A percentile compares a stretch with the other conserved stretches of the same genome.
Conservation (phyloP, 2,329 filamentous ascomycete species). For the Talaromyces pinophilus region DNA sequence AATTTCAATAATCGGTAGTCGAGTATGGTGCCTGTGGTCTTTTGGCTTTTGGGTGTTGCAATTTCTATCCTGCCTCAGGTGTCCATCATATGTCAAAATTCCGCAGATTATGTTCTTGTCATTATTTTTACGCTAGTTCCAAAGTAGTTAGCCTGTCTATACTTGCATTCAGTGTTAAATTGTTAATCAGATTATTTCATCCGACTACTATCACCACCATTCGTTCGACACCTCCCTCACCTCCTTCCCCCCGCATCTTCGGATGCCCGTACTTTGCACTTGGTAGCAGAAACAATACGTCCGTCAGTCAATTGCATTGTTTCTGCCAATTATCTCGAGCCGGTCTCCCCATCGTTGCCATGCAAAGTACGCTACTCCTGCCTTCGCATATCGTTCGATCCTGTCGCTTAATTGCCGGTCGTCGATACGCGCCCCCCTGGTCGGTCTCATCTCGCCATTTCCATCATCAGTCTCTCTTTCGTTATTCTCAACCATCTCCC, state of each 20-base stretch:
- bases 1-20: neutral
- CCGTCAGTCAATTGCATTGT: slow-evolving; percentile 19
- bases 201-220: neutral
- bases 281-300: slow-evolving; percentile 27
- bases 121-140: neutral
- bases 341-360: slow-evolving; percentile 39
- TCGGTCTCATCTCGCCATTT: slow-evolving; percentile 34
- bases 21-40: neutral
- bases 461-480: slow-evolving; percentile 35
- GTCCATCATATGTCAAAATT: neutral
- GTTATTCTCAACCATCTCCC: slow-evolving; percentile 32
- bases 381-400: slow-evolving; percentile 35
- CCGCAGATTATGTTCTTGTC: slow-evolving; percentile 2
- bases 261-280: slow-evolving; percentile 24
- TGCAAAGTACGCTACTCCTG: slow-evolving; percentile 41
- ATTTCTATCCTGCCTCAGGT: neutral
- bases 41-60: neutral
- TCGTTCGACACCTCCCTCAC: neutral
- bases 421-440: slow-evolving; percentile 36
- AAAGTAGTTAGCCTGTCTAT: neutral
- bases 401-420: slow-evolving; percentile 41
- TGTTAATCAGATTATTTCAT: neutral
- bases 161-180: neutral
- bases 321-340: slow-evolving; percentile 28
- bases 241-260: slow-evolving; percentile 7